Evolutionary conservation across 2,329 filamentous ascomycete genomes (phyloP), one percentile per base, ranked within the genome.

Genomic region (Pseudofabraea citricarpa): DNA sequence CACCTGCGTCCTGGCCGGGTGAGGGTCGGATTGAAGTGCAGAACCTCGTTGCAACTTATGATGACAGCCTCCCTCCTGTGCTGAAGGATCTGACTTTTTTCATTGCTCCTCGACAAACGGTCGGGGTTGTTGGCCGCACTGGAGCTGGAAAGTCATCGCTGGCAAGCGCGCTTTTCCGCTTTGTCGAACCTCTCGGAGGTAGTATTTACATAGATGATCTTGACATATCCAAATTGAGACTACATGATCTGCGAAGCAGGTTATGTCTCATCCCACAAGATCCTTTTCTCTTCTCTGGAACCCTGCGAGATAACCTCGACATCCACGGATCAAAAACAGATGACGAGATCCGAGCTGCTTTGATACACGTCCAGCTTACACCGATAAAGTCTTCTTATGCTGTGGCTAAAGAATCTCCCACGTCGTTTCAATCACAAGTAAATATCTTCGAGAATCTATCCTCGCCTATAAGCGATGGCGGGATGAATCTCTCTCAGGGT

Each of bases 1-100:
- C 81, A 0, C 79, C 85, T 0, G 81, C 82, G 3, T 76, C 78
- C 0, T 91, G 87, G 87, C 87, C 87, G 0, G 77, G 77, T 0
- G 75, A 84, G 46, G 87, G 87, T 6, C 71, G 73, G 13, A 70
- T 94, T 31, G 80, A 88, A 50, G 77, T 91, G 12, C 65, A 79
- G n/a, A 73, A 87, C 44, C 71, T 93, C 0, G 81, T 83, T 0
- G 81, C 87, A 19, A 68, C 71, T 15, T 90, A 90, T 59, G 85
- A 84, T 0, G 67, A 75, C 0, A 83, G 86, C 47, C 68, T 90
- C 0, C 80, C 82, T 0, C 74, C 83, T 0, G 82, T 89, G 0
- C 67, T 90, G 6, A 85, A 78, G 58, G 80, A 80, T 0, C 65
- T 90, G 16, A 79, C 69, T 5, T 89, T 90, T 60, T 69, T 65